These are phyloP conservation scores for Cutaneotrichosporon cavernicola DNA, from an alignment of 1,284 basidiomycete species.

Conservation along the genomic window DNA sequence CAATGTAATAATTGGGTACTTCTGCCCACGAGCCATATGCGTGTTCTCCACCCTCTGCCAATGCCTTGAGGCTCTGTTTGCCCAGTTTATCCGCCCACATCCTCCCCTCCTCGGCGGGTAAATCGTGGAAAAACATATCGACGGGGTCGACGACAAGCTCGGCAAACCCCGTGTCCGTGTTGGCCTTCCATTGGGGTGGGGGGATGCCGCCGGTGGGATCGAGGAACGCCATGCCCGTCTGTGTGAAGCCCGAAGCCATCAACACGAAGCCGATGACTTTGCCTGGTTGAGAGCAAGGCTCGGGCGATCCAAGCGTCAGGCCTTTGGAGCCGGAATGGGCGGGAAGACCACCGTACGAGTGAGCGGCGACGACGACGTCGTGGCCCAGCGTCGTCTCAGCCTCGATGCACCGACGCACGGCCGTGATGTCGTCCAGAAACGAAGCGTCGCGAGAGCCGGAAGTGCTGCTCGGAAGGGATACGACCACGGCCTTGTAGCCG, in stretches of 20 bases:
- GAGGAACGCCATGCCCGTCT: slow-evolving; percentile 4
- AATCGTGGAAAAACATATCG: slow-evolving; percentile 15
- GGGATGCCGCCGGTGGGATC: background rate
- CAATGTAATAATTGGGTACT: slow-evolving; percentile 6
- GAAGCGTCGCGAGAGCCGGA: background rate
- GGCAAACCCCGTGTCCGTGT: slow-evolving; percentile 10
- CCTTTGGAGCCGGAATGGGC: background rate
- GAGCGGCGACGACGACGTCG: slow-evolving; percentile 9
- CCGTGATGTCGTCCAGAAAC: slow-evolving; percentile 8
- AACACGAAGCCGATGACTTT: slow-evolving; percentile 8
- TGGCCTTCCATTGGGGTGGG: slow-evolving; percentile 1
- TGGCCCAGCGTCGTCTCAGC: background rate
- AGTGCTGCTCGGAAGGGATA: slow-evolving; percentile 1
- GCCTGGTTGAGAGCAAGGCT: background rate
- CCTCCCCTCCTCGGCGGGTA: slow-evolving; percentile 1
- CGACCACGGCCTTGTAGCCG: background rate
- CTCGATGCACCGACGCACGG: background rate
- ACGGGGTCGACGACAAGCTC: slow-evolving; percentile 8
- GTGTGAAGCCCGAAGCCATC: slow-evolving; percentile 2
- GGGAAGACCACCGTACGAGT: slow-evolving; percentile 9
- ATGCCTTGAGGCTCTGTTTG: slow-evolving; percentile 1
- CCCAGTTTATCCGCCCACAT: background rate
- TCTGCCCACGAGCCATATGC: slow-evolving; percentile 5
- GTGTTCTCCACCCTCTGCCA: slow-evolving; percentile 8
- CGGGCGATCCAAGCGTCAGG: background rate